These are phyloP conservation scores for Pelargonium fulgidum DNA, from an alignment of 441 rosid species.

Conservation along the genomic window DNA sequence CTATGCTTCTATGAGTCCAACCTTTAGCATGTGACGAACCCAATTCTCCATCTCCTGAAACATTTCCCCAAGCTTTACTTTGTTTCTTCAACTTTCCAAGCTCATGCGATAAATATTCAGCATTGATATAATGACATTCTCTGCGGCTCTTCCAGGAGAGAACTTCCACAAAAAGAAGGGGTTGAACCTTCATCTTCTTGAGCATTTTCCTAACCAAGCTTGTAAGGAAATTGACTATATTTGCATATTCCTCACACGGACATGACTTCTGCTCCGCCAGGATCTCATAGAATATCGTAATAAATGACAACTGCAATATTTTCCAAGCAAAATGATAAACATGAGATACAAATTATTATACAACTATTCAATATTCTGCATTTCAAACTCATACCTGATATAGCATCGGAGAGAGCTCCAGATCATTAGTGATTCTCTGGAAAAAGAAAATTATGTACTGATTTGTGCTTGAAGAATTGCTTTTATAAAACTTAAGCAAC, in stretches of 20 bases:
- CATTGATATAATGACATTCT: constrained; percentile 84
- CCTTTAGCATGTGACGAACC: constrained; percentile 37
- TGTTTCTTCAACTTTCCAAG: constrained; percentile 62
- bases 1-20: constrained; percentile 70
- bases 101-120: constrained; percentile 78
- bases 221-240: constrained; percentile 59
- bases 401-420: constrained; percentile 90
- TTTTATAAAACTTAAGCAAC: constrained; percentile 82
- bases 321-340: constrained; percentile 17
- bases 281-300: constrained; percentile 64
- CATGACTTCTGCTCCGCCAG: constrained; percentile 70
- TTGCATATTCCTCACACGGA: constrained; percentile 55
- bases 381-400: constrained; percentile 59
- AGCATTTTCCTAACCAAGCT: constrained; percentile 67
- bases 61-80: constrained; percentile 37
- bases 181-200: constrained; percentile 77
- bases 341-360: constrained; percentile 17
- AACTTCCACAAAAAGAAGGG: constrained; percentile 90
- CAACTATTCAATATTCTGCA: constrained; percentile 6
- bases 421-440: constrained; percentile 72
- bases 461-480: constrained; percentile 59
- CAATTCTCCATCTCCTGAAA: constrained; percentile 39
- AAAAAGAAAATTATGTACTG: constrained; percentile 56
- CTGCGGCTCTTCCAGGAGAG: constrained; percentile 82
- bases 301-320: constrained; percentile 70